Base-by-base conservation (phyloP, 768 basidiomycete genomes). In the Rhodotorula kratochvilovae region DNA sequence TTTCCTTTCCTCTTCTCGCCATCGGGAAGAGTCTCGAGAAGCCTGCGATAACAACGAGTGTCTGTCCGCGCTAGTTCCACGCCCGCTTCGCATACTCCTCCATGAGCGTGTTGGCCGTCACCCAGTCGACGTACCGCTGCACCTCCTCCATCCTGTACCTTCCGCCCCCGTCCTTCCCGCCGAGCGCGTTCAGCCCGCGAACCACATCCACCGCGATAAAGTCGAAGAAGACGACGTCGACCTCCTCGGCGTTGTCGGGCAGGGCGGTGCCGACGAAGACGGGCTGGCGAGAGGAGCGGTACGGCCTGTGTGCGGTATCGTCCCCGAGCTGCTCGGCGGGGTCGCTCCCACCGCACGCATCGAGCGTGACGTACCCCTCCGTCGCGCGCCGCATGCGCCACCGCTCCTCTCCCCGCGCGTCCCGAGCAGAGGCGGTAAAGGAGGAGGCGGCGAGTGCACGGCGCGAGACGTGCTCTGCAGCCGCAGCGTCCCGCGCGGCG, bases 211-310 rank as follows among this genome's bases (percentile, higher is more conserved):
- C 64, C 76, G 84, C 81, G 77, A 90, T 86, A 79, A 90, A 91
- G 78, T 87, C 83, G 58, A 88, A 83, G 78, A 91, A 92, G 45
- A 91, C 87, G 31, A 92, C 84, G 75, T 92, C 90, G 71, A 92
- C 83, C 63, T 67, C 63, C 27, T 83, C 81, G 63, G 82, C 82
- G 0, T 85, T 35, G 21, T 31, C 31, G 5, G 89, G 78, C 36
- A 82, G 79, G 0, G 87, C 88, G 25, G 82, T 83, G 68, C 90
- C 83, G 77, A 87, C 90, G 76, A 84, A 82, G 0, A 88, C 88
- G 5, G 81, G 70, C n/a, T 76, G 72, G 10, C 78, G 63, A 79
- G 84, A 85, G 80, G 84, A 85, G 8, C 88, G 84, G 62, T 89
- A 78, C 5, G 89, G 86, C 3, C 81, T 75, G 78, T 92, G 91